A percentile compares a stretch with the other conserved stretches of the same genome.
These are phyloP conservation scores for Aspergillus cavernicola DNA, from an alignment of 495 filamentous ascomycete genomes.

Conservation along the genomic window DNA sequence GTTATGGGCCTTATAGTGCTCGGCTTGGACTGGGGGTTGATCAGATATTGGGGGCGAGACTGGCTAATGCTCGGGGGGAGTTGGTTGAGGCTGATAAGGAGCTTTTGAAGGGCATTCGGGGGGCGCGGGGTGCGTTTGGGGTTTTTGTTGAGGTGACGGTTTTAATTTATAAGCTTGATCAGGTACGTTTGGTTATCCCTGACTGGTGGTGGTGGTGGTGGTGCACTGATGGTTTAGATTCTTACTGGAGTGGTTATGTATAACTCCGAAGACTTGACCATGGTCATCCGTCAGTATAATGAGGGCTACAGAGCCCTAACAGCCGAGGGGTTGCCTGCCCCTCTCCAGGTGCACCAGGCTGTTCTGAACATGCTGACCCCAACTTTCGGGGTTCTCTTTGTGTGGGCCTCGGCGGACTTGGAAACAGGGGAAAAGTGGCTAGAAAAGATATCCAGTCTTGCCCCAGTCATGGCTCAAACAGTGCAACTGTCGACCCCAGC, in stretches of 20 bases:
- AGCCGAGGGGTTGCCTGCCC: conserved; percentile 18
- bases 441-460: conserved; percentile 27
- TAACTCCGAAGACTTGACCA: background rate
- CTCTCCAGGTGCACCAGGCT: conserved; percentile 27
- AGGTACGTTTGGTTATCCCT: too few relatives aligned
- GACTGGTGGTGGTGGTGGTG: too few relatives aligned
- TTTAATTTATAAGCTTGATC: conserved; percentile 29
- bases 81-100: conserved; percentile 29
- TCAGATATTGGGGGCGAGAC: background rate
- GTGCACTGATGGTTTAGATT: too few relatives aligned
- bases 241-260: conserved; percentile 23
- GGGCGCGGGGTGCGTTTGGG: conserved; percentile 38
- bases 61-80: conserved; percentile 2
- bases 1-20: conserved; percentile 5
- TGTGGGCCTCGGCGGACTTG: conserved; percentile 29
- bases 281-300: conserved; percentile 8
- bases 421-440: conserved; percentile 26
- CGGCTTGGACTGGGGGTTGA: background rate
- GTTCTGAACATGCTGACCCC: conserved; percentile 24
- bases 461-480: conserved; percentile 21
- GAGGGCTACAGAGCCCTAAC: conserved; percentile 18
- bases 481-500: conserved; percentile 26
- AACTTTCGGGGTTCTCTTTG: conserved; percentile 22
- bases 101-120: conserved; percentile 33
- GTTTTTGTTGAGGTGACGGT: conserved; percentile 38